A percentile compares a stretch with the other conserved stretches of the same genome.
These are phyloP conservation scores for Cadophora luteo-olivacea DNA, from an alignment of 2,329 filamentous ascomycete species.

Conservation along the genomic window DNA sequence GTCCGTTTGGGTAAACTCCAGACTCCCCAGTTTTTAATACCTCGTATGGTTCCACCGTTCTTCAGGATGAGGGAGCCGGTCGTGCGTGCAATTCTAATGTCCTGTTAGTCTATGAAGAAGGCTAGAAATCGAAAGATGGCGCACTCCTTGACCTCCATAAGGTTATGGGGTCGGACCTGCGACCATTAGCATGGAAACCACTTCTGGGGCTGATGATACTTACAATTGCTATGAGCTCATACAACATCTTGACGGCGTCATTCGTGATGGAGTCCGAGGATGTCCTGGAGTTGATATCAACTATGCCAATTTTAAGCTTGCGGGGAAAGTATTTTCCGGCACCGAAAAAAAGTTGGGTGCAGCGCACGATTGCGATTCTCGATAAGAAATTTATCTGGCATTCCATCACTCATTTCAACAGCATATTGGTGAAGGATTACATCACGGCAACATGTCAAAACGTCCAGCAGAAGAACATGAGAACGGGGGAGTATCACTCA, in stretches of 20 bases:
- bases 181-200: slow-evolving; percentile 31
- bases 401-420: not conserved
- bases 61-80: slow-evolving; percentile 83
- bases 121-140: slow-evolving; percentile 44
- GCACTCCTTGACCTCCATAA: slow-evolving; percentile 95
- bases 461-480: slow-evolving; percentile 58
- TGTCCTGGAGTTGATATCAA: slow-evolving; percentile 14
- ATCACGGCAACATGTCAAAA: slow-evolving; percentile 57
- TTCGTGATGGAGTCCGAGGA: slow-evolving; percentile 20
- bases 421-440: not conserved
- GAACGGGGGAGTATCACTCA: slow-evolving; percentile 57
- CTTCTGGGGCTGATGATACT: slow-evolving; percentile 44
- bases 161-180: slow-evolving; percentile 89
- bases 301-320: slow-evolving; percentile 9
- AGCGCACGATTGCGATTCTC: slow-evolving; percentile 15
- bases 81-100: slow-evolving; percentile 80
- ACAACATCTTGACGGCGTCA: slow-evolving; percentile 73
- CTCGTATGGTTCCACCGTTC: slow-evolving; percentile 87
- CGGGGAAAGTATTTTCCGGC: slow-evolving; percentile 12
- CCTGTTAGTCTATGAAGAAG: slow-evolving; percentile 20
- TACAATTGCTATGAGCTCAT: slow-evolving; percentile 97
- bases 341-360: slow-evolving; percentile 10
- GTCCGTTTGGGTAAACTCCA: slow-evolving; percentile 84
- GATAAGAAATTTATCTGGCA: slow-evolving; percentile 33
- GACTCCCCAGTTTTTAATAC: slow-evolving; percentile 93